Base-by-base conservation (phyloP, 2,329 filamentous ascomycete species). In the Calonectria hongkongensis region DNA sequence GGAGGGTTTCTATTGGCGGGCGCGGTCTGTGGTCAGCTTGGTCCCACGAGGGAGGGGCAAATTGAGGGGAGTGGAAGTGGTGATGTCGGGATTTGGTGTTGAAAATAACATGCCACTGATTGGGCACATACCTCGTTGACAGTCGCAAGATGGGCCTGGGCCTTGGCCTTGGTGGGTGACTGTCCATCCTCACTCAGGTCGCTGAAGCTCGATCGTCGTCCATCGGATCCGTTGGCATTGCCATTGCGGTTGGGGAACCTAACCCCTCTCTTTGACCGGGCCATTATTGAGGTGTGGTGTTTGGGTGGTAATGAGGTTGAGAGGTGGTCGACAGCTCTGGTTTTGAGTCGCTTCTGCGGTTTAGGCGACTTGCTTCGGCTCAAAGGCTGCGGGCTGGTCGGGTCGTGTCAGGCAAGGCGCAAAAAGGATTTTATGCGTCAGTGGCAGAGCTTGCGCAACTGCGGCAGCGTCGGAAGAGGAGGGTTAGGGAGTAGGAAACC, bases 131-230 rank as follows among this genome's bases (percentile, higher is more conserved):
- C 84, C 83, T 85, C 84, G 56, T 82, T 76, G 7, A 85, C 83
- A 16, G 83, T 79, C 66, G 78, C 80, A 66, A 85, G 80, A 45
- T 80, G 79, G 15, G 77, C 75, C 60, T 79, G 79, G 16, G 78
- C 74, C 66, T 80, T 81, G 68, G 76, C 74, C 69, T 80, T 79
- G 51, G 81, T 80, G 30, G 83, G 80, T 15, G 83, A 84, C 64
- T 72, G 70, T 25, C 84, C 84, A 73, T 85, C 84, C 79, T 94
- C 92, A 82, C 92, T 94, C 79, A 88, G 88, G 76, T 94, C 93
- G 77, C 93, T 94, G 84, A 94, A 92, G 87, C 92, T 94, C 71
- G 90, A 89, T 79, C 93, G 92, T 78, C 92, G 88, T 64, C 91
- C 89, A 15, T 93, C 88, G 73, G 74, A 77, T 62, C 78, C 76